Evolutionary conservation across 2,329 filamentous ascomycete species (phyloP), one percentile per base, ranked within the genome.

Genomic region (Chrysosporium keratinophilum): DNA sequence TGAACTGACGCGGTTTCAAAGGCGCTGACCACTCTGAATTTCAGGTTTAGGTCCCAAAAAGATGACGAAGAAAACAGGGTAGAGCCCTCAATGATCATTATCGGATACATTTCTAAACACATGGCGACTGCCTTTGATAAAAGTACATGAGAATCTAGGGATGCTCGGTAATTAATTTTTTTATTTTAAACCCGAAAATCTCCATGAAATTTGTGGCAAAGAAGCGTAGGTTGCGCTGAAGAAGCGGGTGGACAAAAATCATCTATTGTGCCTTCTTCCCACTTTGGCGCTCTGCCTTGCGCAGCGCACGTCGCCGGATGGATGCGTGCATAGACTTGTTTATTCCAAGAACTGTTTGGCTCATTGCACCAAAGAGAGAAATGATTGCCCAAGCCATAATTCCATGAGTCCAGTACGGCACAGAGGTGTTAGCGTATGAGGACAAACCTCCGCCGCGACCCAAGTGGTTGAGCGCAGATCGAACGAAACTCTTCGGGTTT

Each of bases 391-490:
- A 96, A 59, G 91, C 84, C 82, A 96, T 86, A 52, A 94, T 67
- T 0, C 84, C 88, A 70, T 98, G 93, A 60, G 80, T 86, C 90
- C 90, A 97, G 75, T 85, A 96, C 0, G 93, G 94, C 1, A 89
- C 94, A 64, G 88, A 91, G 35, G 87, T 95, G 71, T 85, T 85
- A 5, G 85, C 82, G 54, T 88, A 85, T 11, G 80, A 79, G 66
- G 94, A 87, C 62, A 86, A 87, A 48, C 85, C 82, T 57, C 88
- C 87, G 54, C 80, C 81, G 46, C 82, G 73, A 9, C 91, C 91
- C 63, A 98, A 79, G 76, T 93, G 95, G 59, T 78, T 74, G 55
- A 98, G 74, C 0, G 85, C 81, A 5, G 87, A 76, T 63, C 79
- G 81, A 54, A 98, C 93, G 68, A 97, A 97, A 52, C 78, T 75